These are phyloP conservation scores for Pseudomonodictys pantanalensis DNA, from an alignment of 495 filamentous ascomycete species.

Conservation along the genomic window DNA sequence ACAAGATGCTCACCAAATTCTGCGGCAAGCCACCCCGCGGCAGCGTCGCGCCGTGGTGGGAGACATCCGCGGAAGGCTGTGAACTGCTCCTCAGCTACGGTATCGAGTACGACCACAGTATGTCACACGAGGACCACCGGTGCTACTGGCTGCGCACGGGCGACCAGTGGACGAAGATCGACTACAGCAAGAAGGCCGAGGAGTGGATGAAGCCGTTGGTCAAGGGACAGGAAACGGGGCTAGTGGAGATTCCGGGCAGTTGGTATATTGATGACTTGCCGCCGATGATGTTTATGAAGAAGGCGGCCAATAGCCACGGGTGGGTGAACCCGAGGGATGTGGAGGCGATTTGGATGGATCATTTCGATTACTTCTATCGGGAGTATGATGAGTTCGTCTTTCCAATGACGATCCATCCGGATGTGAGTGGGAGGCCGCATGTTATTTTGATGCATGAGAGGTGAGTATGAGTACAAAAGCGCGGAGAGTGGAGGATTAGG, in stretches of 20 bases:
- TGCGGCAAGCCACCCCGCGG: conserved; percentile 67
- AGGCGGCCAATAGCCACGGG: conserved; percentile 53
- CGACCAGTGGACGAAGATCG: conserved; percentile 50
- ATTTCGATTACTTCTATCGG: conserved; percentile 60
- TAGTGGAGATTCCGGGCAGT: conserved; percentile 56
- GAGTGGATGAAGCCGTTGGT: conserved; percentile 57
- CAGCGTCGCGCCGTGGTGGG: conserved; percentile 57
- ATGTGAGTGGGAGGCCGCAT: conserved; percentile 58
- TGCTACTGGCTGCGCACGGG: conserved; percentile 54
- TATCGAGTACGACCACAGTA: conserved; percentile 45
- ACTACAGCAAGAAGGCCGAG: conserved; percentile 51
- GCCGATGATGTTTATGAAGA: conserved; percentile 59
- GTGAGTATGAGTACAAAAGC: conserved; percentile 17
- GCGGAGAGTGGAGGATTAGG: neutral
- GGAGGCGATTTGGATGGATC: conserved; percentile 57
- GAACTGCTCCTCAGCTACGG: conserved; percentile 47
- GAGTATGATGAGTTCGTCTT: conserved; percentile 63
- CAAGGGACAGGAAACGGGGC: conserved; percentile 45
- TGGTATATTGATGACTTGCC: conserved; percentile 59
- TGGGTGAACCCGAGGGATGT: conserved; percentile 57
- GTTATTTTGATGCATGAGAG: conserved; percentile 58
- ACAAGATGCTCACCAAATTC: conserved; percentile 67
- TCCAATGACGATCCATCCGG: conserved; percentile 60
- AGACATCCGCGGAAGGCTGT: conserved; percentile 51
- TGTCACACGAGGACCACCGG: conserved; percentile 49